Evolutionary conservation across 2,329 filamentous ascomycete genomes (phyloP), one percentile per base, ranked within the genome.

Genomic region (Fusarium sp.): DNA sequence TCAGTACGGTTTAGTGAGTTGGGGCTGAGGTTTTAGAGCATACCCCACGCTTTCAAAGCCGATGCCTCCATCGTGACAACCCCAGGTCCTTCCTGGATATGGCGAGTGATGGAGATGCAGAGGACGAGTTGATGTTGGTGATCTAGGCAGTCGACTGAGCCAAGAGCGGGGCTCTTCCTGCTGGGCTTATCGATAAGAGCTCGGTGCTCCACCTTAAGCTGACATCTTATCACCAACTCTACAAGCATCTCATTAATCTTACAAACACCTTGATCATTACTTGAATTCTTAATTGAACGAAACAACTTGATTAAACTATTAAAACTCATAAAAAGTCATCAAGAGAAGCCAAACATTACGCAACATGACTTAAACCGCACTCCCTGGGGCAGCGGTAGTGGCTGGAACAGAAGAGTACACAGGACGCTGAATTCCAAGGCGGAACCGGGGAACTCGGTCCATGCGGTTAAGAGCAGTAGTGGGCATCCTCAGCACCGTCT

Each of bases 41-140:
- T 70, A 80, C 79, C 79, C 80, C 80, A 82, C 45, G 80, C 77
- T 66, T 80, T 82, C 50, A 80, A 70, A 67, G 80, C 80, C 27
- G 79, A 76, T 71, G 76, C 74, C 78, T 80, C 79, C 80, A 79
- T 79, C 69, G 58, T 77, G 75, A 68, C 68, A 45, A 58, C 74
- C 65, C 64, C 8, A 23, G 23, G 35, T 63, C 65, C 58, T 75
- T 65, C 30, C 62, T 71, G 56, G 54, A 59, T 45, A 68, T 59
- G 48, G 70, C n/a, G 50, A 43, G 56, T 61, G 37, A 60, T 70
- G 63, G 41, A 58, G 75, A 68, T 68, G 70, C 32, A 65, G 70
- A 76, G 64, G 60, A 59, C 66, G 67, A 72, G 68, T 70, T 70
- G 72, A 68, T 66, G 72, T 59, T 76, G 54, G 52, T 68, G 43